Base-by-base conservation (phyloP, 306 rosid genomes). In the Benincasa hispida region DNA sequence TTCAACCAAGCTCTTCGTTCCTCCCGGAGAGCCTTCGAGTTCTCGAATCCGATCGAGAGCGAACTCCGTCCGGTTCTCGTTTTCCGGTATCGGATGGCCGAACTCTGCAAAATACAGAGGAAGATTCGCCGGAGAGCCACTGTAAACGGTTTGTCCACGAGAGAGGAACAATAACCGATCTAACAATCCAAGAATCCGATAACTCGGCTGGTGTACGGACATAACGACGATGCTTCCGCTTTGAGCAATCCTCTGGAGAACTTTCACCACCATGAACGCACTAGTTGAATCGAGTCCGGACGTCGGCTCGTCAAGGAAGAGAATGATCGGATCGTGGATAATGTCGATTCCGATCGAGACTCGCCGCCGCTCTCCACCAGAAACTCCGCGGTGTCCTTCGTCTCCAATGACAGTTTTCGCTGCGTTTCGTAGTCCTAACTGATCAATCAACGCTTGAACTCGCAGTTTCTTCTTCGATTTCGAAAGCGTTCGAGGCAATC, bases 241-340 rank as follows among this genome's bases (percentile, higher is more conserved):
- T 76, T 89, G 98, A 15, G 99, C 98, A 53, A 94, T 92, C 82
- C 99, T 83, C 75, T 92, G 99, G 1, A 94, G 59, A 2, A 94
- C 99, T 68, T 92, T 94, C 54, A 94, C 99, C 74, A 94, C 99
- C 98, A 94, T 89, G 92, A 75, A 94, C 2, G 99, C 99, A 34
- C 93, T 89, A 5, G 99, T 94, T 1, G 99, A 94, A 81, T 94
- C 99, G 0, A 94, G 93, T 30, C 99, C 99, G 0, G 99, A 94
- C 13, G 99, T 92, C 5, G 99, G 99, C 34, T 94, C 99, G 77
- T 94, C 99, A 0, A 94, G 91, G 84, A 94, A 94, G 2, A 94
- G 81, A 3, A 94, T 65, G 59, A 94, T 94, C 2, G 99, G 99
- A 59, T 94, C 98, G 80, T 94, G 99, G 32, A 94, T 88, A 12